phyloP scores from a whole-genome alignment of 345 rosid genomes.

The Gossypium stocksii region DNA sequence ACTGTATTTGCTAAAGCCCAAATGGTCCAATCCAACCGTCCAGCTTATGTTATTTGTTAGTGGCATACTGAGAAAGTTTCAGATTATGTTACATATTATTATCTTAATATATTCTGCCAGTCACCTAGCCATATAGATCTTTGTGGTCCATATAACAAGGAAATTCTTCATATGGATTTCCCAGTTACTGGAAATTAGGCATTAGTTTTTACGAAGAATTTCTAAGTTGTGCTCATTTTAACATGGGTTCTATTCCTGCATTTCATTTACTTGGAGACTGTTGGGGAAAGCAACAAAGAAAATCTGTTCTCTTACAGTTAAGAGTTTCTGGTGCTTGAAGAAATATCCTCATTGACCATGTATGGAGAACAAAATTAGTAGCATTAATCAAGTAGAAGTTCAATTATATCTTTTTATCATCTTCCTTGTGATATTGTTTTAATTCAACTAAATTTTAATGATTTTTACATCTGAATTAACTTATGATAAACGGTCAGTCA shows the following conservation, averaged over 20 bases:
- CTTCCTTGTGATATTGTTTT: not conserved
- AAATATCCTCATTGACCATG: not conserved
- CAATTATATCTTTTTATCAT: not conserved
- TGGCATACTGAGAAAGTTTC: not conserved
- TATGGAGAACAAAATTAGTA: not conserved
- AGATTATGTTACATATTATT: not conserved
- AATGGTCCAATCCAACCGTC: not conserved
- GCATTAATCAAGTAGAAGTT: not conserved
- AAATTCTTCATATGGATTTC: not conserved
- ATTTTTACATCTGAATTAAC: conserved; percentile 1
- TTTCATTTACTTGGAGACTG: not conserved
- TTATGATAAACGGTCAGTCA: not conserved
- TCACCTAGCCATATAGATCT: not conserved
- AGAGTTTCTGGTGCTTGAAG: not conserved
- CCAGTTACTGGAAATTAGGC: not conserved
- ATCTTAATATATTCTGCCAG: not conserved
- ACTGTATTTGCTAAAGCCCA: not conserved
- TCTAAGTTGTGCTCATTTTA: not conserved
- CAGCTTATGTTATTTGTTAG: not conserved
- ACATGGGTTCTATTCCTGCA: not conserved
- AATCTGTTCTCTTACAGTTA: not conserved
- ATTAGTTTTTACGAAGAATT: not conserved
- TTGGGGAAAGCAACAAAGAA: not conserved
- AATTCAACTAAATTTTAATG: not conserved
- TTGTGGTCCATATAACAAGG: not conserved